Conservation (phyloP, 1,284 basidiomycete species). For the Austroboletus niveus region DNA sequence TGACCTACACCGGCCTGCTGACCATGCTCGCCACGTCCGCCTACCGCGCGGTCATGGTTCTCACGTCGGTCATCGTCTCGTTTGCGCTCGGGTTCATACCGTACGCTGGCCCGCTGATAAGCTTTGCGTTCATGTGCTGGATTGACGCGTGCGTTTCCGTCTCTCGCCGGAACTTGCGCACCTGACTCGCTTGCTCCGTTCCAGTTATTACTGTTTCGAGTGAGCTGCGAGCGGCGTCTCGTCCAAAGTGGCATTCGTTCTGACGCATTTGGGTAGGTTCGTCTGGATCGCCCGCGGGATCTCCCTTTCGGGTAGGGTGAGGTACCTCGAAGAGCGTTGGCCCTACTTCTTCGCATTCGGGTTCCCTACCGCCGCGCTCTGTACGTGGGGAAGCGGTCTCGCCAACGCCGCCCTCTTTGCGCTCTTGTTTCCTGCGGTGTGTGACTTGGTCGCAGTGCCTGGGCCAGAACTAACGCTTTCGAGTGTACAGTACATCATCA, state of each 20-base stretch:
- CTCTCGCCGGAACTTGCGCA: constrained; percentile 1
- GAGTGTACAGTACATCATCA: constrained; percentile 65
- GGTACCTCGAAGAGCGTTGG: constrained; percentile 82
- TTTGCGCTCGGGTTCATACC: constrained; percentile 65
- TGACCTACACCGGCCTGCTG: constrained; percentile 68
- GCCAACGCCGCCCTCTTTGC: constrained; percentile 79
- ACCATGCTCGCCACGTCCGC: constrained; percentile 73
- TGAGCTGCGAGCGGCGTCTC: constrained; percentile 37
- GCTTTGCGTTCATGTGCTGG: constrained; percentile 78
- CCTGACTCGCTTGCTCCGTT: not conserved
- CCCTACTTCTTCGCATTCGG: constrained; percentile 83
- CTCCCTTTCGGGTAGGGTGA: constrained; percentile 63
- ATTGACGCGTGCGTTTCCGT: constrained; percentile 68
- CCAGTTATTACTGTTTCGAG: constrained; percentile 87
- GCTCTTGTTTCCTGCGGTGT: constrained; percentile 62
- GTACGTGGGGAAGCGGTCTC: constrained; percentile 67
- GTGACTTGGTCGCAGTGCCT: constrained; percentile 23
- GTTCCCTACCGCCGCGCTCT: constrained; percentile 64
- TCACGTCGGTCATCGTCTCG: constrained; percentile 70
- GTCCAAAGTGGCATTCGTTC: constrained; percentile 1
- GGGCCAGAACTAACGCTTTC: constrained; percentile 5
- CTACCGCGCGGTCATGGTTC: constrained; percentile 76
- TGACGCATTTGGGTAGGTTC: constrained; percentile 46
- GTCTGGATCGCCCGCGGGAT: constrained; percentile 75
- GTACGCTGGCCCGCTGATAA: constrained; percentile 53